These are phyloP conservation scores for Claviceps sp. DNA, from an alignment of 2,329 filamentous ascomycete genomes.

Conservation along the genomic window DNA sequence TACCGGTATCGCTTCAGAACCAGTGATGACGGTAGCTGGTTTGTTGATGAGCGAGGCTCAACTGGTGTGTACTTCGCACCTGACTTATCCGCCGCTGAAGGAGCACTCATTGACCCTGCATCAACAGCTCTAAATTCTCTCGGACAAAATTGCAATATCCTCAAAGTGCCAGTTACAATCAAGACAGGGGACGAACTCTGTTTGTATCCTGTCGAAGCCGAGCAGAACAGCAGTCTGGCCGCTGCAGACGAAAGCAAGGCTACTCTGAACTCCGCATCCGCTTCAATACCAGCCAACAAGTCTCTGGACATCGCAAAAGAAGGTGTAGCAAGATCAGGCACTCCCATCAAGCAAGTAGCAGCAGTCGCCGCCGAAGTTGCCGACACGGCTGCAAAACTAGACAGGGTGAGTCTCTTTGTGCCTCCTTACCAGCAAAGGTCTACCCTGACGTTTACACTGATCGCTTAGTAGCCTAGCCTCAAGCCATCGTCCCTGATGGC, in stretches of 20 bases:
- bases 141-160: conserved; percentile 8
- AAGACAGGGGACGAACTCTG: neutral
- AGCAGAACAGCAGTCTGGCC: neutral
- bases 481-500: conserved; percentile 1
- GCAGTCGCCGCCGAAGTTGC: conserved; percentile 31
- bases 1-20: conserved; percentile 67
- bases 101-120: neutral
- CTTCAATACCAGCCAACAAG: conserved; percentile 9
- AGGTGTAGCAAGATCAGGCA: conserved; percentile 16
- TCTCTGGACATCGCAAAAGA: conserved; percentile 11
- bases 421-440: neutral
- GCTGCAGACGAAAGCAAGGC: neutral
- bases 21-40: conserved; percentile 56
- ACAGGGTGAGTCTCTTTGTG: conserved; percentile 12
- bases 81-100: neutral
- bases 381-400: conserved; percentile 25
- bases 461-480: conserved; percentile 8
- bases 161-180: conserved; percentile 10
- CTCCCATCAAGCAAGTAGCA: conserved; percentile 28
- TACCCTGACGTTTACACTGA: conserved; percentile 9
- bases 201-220: conserved; percentile 6
- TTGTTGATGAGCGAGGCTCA: conserved; percentile 46
- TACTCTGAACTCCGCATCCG: conserved; percentile 1
- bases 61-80: conserved; percentile 33
- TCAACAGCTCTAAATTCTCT: conserved; percentile 2